Conservation (phyloP, 495 filamentous ascomycete species). For the Apiosordaria backusii region DNA sequence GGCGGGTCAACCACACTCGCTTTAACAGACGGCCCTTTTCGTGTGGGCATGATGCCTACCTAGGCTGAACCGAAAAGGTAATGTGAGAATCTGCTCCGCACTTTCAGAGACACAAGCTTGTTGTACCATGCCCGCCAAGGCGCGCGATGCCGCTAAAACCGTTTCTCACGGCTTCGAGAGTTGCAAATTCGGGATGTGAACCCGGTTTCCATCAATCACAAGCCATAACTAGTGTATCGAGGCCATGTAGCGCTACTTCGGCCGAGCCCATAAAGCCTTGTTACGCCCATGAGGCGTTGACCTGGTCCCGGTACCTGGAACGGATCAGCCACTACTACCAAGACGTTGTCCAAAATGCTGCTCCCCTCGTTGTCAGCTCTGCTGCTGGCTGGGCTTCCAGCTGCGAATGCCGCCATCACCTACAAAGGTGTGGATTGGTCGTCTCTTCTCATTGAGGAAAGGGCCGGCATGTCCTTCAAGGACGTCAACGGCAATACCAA, state of each 20-base stretch:
- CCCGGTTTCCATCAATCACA: constrained; percentile 28
- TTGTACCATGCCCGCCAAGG: neutral
- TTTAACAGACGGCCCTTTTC: constrained; percentile 1
- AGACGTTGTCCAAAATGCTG: constrained; percentile 18
- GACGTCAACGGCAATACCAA: constrained; percentile 49
- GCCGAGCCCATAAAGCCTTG: neutral
- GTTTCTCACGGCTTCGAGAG: neutral
- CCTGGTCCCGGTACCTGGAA: neutral
- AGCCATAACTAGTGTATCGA: neutral
- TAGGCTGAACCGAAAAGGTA: neutral
- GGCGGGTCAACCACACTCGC: constrained; percentile 6
- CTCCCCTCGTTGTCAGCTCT: constrained; percentile 15
- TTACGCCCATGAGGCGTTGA: neutral
- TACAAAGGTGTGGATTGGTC: constrained; percentile 73
- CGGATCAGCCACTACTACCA: neutral
- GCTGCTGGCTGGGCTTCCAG: constrained; percentile 20
- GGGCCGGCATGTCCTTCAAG: constrained; percentile 57
- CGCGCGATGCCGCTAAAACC: neutral
- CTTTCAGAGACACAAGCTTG: constrained; percentile 1
- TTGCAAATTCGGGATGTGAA: neutral
- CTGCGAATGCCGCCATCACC: constrained; percentile 46
- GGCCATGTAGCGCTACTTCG: neutral
- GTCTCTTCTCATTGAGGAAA: constrained; percentile 63
- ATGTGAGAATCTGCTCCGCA: constrained; percentile 6
- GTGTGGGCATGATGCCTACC: neutral